These are phyloP conservation scores for Thermothielavioides terrestris DNA, from an alignment of 495 filamentous ascomycete species.

Conservation along the genomic window DNA sequence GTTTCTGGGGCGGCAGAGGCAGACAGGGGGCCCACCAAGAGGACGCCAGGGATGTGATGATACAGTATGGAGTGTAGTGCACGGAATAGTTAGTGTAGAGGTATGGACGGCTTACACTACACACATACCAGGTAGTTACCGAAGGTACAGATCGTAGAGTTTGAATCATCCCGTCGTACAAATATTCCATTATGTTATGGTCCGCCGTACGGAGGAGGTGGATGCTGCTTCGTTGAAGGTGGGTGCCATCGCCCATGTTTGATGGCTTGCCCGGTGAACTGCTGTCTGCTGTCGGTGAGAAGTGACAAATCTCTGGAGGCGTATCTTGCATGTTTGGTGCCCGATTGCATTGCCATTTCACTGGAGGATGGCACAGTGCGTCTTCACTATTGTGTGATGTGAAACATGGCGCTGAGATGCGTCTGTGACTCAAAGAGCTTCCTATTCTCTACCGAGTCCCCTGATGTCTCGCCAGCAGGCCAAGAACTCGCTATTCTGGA, in stretches of 20 bases:
- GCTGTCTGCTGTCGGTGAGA: not conserved
- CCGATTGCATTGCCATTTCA: constrained; percentile 4
- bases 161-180: too few relatives aligned
- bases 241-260: too few relatives aligned
- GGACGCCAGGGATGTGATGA: not conserved
- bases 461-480: not conserved
- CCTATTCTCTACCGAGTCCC: not conserved
- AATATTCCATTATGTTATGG: too few relatives aligned
- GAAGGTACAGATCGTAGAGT: too few relatives aligned
- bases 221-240: too few relatives aligned
- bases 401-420: not conserved
- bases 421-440: not conserved
- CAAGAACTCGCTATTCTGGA: too few relatives aligned
- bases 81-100: too few relatives aligned
- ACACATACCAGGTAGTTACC: not conserved
- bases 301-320: constrained; percentile 3
- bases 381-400: too few relatives aligned
- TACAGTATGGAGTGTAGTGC: too few relatives aligned
- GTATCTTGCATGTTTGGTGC: constrained; percentile 7
- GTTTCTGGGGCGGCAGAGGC: not conserved
- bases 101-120: too few relatives aligned
- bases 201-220: too few relatives aligned
- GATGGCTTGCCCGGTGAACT: not conserved
- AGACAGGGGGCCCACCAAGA: not conserved
- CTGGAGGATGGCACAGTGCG: not conserved